Conservation (phyloP, 305 asterid genomes). For the Fraxinus platypoda region DNA sequence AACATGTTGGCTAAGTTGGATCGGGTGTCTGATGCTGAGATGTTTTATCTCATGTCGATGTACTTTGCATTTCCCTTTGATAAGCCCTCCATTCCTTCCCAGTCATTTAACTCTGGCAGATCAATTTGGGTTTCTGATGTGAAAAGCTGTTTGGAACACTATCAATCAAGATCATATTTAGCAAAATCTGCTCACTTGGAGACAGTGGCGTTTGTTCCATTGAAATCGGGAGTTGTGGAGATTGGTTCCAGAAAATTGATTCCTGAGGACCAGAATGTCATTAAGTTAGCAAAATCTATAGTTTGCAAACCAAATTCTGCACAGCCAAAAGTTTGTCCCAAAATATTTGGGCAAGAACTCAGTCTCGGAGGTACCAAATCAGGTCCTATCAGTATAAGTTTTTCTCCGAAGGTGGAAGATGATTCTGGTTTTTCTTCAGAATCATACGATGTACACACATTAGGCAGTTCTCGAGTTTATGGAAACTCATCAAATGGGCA, state of each 20-base stretch:
- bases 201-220: slow-evolving; percentile 65
- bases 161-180: slow-evolving; percentile 66
- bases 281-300: slow-evolving; percentile 57
- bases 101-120: slow-evolving; percentile 82
- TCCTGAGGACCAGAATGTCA: slow-evolving; percentile 53
- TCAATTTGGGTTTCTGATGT: slow-evolving; percentile 71
- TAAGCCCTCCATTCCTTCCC: slow-evolving; percentile 89
- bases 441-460: slow-evolving; percentile 51
- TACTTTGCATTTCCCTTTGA: slow-evolving; percentile 86
- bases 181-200: slow-evolving; percentile 59
- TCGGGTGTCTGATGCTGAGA: slow-evolving; percentile 65
- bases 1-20: slow-evolving; percentile 65
- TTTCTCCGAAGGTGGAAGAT: slow-evolving; percentile 73
- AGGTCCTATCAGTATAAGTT: slow-evolving; percentile 71
- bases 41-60: slow-evolving; percentile 88
- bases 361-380: slow-evolving; percentile 63
- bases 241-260: slow-evolving; percentile 64
- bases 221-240: slow-evolving; percentile 87
- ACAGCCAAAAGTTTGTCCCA: slow-evolving; percentile 51
- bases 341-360: slow-evolving; percentile 76
- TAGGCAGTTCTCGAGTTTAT: slow-evolving; percentile 42
- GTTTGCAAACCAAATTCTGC: slow-evolving; percentile 43
- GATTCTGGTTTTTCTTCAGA: slow-evolving; percentile 56
- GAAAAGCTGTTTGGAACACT: slow-evolving; percentile 55
- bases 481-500: slow-evolving; percentile 67